Percentiles rank a stretch among this genome's conserved stretches.
These are phyloP conservation scores for Podospora fimiseda DNA, from an alignment of 495 filamentous ascomycete genomes.

Conservation along the genomic window DNA sequence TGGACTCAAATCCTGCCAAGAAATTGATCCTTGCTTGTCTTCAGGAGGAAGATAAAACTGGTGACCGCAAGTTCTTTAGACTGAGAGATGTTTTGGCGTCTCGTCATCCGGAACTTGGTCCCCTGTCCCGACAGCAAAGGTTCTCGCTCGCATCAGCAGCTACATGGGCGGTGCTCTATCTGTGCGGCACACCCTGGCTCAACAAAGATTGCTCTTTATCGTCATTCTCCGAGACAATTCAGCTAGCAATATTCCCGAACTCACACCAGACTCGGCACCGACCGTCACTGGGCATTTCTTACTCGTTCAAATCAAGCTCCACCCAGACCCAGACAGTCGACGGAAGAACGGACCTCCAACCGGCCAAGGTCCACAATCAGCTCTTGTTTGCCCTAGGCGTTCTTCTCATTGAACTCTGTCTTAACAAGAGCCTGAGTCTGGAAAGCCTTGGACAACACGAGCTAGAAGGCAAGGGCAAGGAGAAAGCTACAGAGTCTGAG, in stretches of 20 bases:
- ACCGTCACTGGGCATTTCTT: background rate
- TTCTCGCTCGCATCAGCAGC: conserved; percentile 5
- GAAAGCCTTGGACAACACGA: background rate
- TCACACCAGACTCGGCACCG: background rate
- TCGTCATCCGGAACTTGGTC: background rate
- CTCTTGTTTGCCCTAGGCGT: conserved; percentile 5
- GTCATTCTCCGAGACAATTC: background rate
- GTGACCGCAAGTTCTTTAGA: background rate
- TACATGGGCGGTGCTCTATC: conserved; percentile 8
- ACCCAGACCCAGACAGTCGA: background rate
- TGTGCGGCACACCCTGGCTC: conserved; percentile 8
- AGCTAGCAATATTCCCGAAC: background rate
- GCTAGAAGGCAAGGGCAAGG: background rate
- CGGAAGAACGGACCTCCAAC: background rate
- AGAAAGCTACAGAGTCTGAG: background rate
- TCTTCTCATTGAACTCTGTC: conserved; percentile 3
- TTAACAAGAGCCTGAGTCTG: conserved; percentile 3
- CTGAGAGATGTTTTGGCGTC: background rate
- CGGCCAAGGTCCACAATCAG: conserved; percentile 1
- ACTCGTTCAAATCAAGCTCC: background rate
- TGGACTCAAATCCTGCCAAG: too few relatives aligned
- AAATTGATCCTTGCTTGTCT: background rate
- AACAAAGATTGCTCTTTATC: background rate
- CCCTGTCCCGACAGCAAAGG: conserved; percentile 3
- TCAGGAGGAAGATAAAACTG: background rate